Evolutionary conservation across 768 basidiomycete species (phyloP).

Genomic region (Gyrodon lividus): DNA sequence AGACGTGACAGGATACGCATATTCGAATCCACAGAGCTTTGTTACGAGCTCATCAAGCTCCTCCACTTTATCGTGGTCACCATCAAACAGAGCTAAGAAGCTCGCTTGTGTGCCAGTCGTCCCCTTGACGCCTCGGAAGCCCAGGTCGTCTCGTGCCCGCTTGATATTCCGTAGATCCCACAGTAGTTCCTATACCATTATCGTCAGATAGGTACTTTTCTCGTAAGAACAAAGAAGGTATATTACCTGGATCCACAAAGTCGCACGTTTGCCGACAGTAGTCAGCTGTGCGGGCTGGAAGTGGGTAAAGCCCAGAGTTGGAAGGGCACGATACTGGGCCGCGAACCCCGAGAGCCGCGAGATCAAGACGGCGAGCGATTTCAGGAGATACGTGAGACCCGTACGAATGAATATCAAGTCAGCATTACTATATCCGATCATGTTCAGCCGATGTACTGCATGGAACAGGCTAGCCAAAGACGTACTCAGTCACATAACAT

Average conservation of each 20-base stretch:
- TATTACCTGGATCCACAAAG: constrained; percentile 89
- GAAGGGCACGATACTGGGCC: constrained; percentile 78
- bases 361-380: constrained; percentile 88
- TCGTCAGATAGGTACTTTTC: neutral
- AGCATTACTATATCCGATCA: constrained; percentile 68
- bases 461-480: constrained; percentile 15
- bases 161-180: constrained; percentile 96
- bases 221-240: constrained; percentile 4
- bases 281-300: constrained; percentile 99
- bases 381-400: constrained; percentile 79
- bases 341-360: constrained; percentile 86
- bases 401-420: constrained; percentile 95
- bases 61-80: constrained; percentile 94
- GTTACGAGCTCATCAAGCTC: constrained; percentile 87
- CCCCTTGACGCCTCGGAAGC: constrained; percentile 99
- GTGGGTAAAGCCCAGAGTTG: constrained; percentile 96
- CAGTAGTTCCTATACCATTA: constrained; percentile 66
- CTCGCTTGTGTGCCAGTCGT: constrained; percentile 98
- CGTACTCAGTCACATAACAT: constrained; percentile 97
- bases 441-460: constrained; percentile 11
- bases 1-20: constrained; percentile 96
- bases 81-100: constrained; percentile 92
- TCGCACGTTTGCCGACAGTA: constrained; percentile 95
- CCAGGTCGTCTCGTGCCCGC: constrained; percentile 86
- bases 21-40: constrained; percentile 86